Conservation (phyloP, 345 rosid genomes). For the Rhodamnia rubescens region DNA sequence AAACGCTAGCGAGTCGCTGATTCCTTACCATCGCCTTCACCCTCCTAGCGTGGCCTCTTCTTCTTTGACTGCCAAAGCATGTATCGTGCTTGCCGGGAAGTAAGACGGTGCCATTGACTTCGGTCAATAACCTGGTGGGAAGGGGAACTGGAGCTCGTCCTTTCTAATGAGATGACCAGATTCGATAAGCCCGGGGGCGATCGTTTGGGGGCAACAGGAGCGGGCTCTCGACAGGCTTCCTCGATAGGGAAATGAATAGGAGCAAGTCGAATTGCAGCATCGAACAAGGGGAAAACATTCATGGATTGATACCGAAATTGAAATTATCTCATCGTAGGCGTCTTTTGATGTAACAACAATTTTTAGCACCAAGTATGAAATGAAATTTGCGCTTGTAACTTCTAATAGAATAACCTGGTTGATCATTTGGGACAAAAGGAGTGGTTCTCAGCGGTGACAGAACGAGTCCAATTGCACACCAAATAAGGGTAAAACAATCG, state of each 20-base stretch:
- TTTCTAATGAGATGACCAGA: rapidly evolving
- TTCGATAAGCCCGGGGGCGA: not conserved
- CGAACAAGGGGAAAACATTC: rapidly evolving
- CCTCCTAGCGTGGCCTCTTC: not conserved
- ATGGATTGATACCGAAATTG: not conserved
- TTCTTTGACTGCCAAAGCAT: not conserved
- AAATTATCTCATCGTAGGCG: not conserved
- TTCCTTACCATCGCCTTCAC: not conserved
- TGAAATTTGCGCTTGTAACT: no score
- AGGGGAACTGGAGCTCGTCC: no score
- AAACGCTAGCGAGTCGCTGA: not conserved
- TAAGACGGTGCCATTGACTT: not conserved
- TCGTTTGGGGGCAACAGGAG: not conserved
- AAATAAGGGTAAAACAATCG: rapidly evolving
- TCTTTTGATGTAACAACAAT: no score
- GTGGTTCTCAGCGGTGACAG: rapidly evolving
- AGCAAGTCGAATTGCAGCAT: not conserved
- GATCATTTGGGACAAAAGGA: not conserved
- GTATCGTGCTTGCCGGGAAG: not conserved
- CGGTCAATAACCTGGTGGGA: not conserved
- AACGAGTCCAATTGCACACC: not conserved
- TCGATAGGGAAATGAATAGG: not conserved
- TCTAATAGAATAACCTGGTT: no score
- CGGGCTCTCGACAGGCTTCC: not conserved
- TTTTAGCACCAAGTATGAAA: no score